Conservation (phyloP, 2,329 filamentous ascomycete species). For the Cadophora luteo-olivacea region DNA sequence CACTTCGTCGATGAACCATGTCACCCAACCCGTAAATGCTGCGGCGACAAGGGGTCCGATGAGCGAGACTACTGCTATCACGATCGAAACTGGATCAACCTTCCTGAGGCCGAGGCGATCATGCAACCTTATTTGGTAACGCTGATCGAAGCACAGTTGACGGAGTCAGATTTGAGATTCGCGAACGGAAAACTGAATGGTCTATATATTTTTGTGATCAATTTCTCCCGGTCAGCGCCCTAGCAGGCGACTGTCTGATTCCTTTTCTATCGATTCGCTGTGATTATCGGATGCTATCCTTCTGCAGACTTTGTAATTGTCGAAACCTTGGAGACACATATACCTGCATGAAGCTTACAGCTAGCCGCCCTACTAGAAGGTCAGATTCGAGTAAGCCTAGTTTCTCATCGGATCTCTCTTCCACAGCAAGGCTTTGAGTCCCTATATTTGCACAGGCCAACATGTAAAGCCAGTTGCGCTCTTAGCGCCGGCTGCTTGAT, state of each 20-base stretch:
- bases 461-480: no score
- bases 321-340: not conserved
- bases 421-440: no score
- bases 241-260: not conserved
- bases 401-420: not conserved
- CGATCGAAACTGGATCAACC: constrained; percentile 37
- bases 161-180: not conserved
- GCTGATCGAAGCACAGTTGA: no score
- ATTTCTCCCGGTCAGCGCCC: not conserved
- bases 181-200: no score
- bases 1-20: constrained; percentile 39
- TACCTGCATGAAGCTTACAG: constrained; percentile 5
- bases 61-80: constrained; percentile 39
- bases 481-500: no score
- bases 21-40: constrained; percentile 40
- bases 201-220: not conserved
- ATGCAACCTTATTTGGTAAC: not conserved
- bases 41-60: constrained; percentile 38
- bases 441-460: no score
- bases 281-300: not conserved
- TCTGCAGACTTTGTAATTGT: not conserved
- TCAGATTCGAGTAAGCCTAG: not conserved
- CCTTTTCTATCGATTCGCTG: not conserved
- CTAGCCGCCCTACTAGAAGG: not conserved
- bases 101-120: constrained; percentile 20